Base-by-base conservation (phyloP, 169 alveolate species). In the Amoebophrya sp. region DNA sequence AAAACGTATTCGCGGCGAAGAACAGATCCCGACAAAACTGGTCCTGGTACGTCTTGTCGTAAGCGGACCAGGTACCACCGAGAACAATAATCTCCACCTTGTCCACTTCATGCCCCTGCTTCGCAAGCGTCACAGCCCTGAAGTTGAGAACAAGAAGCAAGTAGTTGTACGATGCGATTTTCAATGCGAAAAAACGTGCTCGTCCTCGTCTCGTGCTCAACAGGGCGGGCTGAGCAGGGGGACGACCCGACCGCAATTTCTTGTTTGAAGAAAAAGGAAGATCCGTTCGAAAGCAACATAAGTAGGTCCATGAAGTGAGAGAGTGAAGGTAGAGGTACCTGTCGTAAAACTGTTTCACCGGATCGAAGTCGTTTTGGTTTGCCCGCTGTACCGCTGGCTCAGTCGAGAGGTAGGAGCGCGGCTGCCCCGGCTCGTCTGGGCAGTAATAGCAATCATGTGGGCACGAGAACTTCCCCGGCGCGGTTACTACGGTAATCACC, bases 311-410 rank as follows among this genome's bases (percentile, higher is more conserved):
- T 45, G 18, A 45, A 45, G 18, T 15, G n/a, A 45, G 10, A 45
- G 18, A 45, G 18, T 15, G 18, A 18, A 18, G 67, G 67, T 15
- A 45, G 67, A 45, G 67, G 18, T 15, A 15, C 18, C n/a, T 48
- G 94, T 97, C 98, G 88, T 95, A 95, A 90, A 97, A 97, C 93
- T 97, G 99, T 50, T 93, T 91, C 31, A 95, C 96, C 23, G 97
- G 97, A 88, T 96, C 98, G 92, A 96, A 97, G 69, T 95, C 96
- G 91, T 97, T 97, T 92, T 97, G 99, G 90, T 97, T 97, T 1
- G 98, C 99, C 38, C 99, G 94, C 89, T 96, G 94, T 43, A 97
- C 98, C 0, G 99, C 99, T 10, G 99, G 99, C 92, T 97, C 99
- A 0, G 99, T 97, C n/a, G 98, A 96, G 42, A 97, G 95, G 92